phyloP scores from a whole-genome alignment of 2,329 filamentous ascomycete genomes.

The Phialophora expanda region DNA sequence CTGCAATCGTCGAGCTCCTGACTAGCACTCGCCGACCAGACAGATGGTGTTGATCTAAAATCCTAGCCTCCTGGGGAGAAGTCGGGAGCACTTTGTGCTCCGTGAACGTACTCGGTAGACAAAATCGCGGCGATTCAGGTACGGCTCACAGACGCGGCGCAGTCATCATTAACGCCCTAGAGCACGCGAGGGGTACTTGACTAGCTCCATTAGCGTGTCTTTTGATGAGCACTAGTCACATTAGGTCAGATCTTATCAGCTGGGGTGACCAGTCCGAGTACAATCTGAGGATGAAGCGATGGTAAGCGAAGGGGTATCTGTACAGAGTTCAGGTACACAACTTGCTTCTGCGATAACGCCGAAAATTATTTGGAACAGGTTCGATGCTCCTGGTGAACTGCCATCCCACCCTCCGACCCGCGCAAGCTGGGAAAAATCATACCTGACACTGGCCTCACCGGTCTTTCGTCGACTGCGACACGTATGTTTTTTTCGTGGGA shows the following conservation, averaged over 20 bases:
- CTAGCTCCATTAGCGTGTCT: background rate
- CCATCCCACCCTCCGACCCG: background rate
- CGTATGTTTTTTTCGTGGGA: background rate
- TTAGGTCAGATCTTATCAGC: background rate
- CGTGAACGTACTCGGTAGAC: background rate
- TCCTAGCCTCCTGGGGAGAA: background rate
- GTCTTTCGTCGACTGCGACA: background rate
- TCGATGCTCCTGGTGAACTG: background rate
- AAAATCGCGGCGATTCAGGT: background rate
- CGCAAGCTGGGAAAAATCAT: background rate
- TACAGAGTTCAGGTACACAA: background rate
- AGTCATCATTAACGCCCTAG: background rate
- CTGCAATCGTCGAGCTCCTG: background rate
- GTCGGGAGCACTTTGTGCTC: background rate
- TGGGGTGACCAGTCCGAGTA: background rate
- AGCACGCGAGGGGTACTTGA: background rate
- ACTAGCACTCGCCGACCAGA: background rate
- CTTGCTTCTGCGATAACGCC: background rate
- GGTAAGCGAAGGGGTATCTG: background rate
- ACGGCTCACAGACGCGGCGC: background rate
- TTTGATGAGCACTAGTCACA: background rate
- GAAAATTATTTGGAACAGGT: background rate
- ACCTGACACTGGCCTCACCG: background rate
- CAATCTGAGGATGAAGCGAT: background rate
- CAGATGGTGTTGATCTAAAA: background rate